Percentiles rank a stretch among this genome's conserved stretches.
phyloP scores from a whole-genome alignment of 768 basidiomycete genomes.

The Boletales sp. region DNA sequence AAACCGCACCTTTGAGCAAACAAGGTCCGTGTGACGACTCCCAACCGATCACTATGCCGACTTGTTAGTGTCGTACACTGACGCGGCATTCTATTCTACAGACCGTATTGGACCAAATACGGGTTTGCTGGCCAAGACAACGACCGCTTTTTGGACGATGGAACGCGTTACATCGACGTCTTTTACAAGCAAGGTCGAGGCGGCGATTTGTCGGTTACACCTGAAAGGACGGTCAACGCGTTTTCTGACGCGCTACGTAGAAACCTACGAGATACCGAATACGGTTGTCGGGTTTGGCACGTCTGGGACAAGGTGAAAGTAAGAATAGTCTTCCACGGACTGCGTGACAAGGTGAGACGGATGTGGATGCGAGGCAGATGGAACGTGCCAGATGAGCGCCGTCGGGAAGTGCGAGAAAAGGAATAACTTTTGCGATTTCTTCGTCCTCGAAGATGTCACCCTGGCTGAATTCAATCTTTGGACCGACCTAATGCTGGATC shows the following conservation, averaged over 20 bases:
- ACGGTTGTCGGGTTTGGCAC: conserved; percentile 72
- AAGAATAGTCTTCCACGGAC: conserved; percentile 83
- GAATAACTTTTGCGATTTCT: conserved; percentile 79
- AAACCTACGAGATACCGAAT: conserved; percentile 86
- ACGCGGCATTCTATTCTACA: conserved; percentile 2
- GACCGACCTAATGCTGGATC: conserved; percentile 65
- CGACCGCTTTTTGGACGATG: conserved; percentile 96
- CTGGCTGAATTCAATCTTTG: conserved; percentile 80
- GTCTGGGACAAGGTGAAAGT: conserved; percentile 86
- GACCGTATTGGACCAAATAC: conserved; percentile 93
- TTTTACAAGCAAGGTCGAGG: conserved; percentile 73
- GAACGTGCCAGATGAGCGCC: conserved; percentile 82
- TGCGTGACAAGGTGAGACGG: conserved; percentile 8
- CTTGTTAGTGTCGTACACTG: conserved; percentile 1
- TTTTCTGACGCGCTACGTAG: background rate
- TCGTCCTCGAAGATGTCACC: conserved; percentile 83
- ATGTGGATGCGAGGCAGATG: conserved; percentile 4
- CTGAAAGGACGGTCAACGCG: conserved; percentile 35
- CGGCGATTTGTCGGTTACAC: conserved; percentile 92
- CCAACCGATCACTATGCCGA: conserved; percentile 75
- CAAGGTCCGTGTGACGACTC: conserved; percentile 88
- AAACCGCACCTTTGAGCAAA: conserved; percentile 72
- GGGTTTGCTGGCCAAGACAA: conserved; percentile 87
- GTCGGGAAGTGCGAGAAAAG: conserved; percentile 95
- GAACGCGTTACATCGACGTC: conserved; percentile 87